Evolutionary conservation across 225 moss, liverwort and hornwort genomes (phyloP).

Genomic region (Polytrichum commune): DNA sequence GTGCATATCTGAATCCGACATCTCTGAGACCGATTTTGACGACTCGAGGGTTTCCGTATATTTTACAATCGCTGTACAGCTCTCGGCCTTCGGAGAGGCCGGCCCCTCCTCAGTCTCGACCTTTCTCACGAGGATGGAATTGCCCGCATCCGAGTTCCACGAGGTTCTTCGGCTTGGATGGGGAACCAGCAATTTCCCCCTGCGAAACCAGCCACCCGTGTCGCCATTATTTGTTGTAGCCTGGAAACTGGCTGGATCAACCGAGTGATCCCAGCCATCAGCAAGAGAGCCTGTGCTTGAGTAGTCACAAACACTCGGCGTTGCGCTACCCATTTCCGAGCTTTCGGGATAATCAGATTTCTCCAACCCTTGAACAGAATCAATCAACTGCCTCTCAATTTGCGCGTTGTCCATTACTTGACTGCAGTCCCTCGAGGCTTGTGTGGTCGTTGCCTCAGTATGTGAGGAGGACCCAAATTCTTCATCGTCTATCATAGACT

Average conservation of each 20-base stretch:
- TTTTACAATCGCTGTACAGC: slow-evolving; percentile 12
- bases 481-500: slow-evolving; percentile 23
- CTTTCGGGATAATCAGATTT: slow-evolving; percentile 24
- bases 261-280: slow-evolving; percentile 6
- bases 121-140: neutral
- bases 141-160: slow-evolving; percentile 26
- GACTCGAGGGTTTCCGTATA: slow-evolving; percentile 14
- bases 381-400: slow-evolving; percentile 45
- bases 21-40: slow-evolving; percentile 31
- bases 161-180: slow-evolving; percentile 12
- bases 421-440: slow-evolving; percentile 28
- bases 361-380: slow-evolving; percentile 46
- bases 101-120: slow-evolving; percentile 12
- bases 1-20: slow-evolving; percentile 23
- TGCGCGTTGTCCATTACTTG: slow-evolving; percentile 40
- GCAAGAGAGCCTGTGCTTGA: slow-evolving; percentile 24
- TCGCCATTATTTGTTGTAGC: neutral
- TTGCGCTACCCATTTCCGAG: slow-evolving; percentile 24
- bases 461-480: slow-evolving; percentile 7
- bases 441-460: slow-evolving; percentile 11
- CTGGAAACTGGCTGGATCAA: neutral
- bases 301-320: slow-evolving; percentile 18
- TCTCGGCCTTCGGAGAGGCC: slow-evolving; percentile 1
- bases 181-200: slow-evolving; percentile 3
- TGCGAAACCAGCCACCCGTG: neutral